Conservation (phyloP, 257 asterid genomes). For the Nicotiana noctiflora region DNA sequence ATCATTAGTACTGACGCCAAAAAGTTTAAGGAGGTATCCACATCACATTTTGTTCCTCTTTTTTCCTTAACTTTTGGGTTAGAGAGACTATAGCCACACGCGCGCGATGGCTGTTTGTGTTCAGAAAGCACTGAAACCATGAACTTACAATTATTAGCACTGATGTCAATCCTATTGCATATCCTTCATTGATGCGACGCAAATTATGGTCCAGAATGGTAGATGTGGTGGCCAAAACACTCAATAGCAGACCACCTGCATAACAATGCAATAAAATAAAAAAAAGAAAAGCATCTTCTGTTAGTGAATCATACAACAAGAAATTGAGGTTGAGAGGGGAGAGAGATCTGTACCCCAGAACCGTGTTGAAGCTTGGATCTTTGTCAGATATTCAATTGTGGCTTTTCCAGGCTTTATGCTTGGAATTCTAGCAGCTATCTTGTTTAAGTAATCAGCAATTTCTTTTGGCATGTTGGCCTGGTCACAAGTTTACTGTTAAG, state of each 20-base stretch:
- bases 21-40: neutral
- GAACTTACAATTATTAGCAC: conserved; percentile 84
- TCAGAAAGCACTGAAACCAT: conserved; percentile 1
- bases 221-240: conserved; percentile 83
- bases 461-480: conserved; percentile 99
- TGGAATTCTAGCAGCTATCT: conserved; percentile 95
- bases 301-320: neutral
- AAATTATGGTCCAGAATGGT: conserved; percentile 76
- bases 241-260: conserved; percentile 88
- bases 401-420: conserved; percentile 93
- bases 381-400: conserved; percentile 85
- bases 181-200: conserved; percentile 76
- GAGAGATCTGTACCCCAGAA: conserved; percentile 76
- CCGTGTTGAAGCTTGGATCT: conserved; percentile 94
- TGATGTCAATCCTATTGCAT: conserved; percentile 90
- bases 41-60: neutral
- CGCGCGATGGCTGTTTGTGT: neutral
- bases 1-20: conserved; percentile 82
- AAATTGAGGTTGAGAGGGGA: neutral
- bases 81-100: neutral
- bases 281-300: neutral
- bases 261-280: conserved; percentile 1
- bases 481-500: conserved; percentile 4
- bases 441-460: conserved; percentile 91
- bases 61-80: neutral